These are phyloP conservation scores for Chiua virens DNA, from an alignment of 768 basidiomycete genomes.

Conservation along the genomic window DNA sequence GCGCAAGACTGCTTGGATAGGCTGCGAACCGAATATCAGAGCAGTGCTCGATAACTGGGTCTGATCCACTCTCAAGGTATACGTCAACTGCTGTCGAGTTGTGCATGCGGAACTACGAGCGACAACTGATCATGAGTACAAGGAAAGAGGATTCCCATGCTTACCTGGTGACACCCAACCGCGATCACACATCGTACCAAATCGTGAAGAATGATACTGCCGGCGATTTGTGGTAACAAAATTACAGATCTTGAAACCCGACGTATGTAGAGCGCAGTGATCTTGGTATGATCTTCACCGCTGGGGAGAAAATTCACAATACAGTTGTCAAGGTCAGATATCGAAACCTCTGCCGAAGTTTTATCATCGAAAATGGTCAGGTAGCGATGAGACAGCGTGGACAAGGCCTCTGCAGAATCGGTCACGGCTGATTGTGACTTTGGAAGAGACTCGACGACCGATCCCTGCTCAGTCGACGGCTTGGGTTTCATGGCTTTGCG, in stretches of 20 bases:
- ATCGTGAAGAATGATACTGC: constrained; percentile 74
- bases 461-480: constrained; percentile 1
- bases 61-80: constrained; percentile 64
- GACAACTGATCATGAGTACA: background rate
- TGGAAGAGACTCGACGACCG: constrained; percentile 1
- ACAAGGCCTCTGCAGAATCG: constrained; percentile 41
- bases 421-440: constrained; percentile 2
- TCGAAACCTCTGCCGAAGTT: constrained; percentile 48
- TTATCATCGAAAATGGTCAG: constrained; percentile 39
- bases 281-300: background rate
- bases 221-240: constrained; percentile 61
- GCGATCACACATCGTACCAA: constrained; percentile 62
- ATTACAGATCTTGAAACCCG: constrained; percentile 61
- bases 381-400: constrained; percentile 45
- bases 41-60: constrained; percentile 82
- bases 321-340: constrained; percentile 67
- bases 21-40: constrained; percentile 56
- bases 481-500: constrained; percentile 36
- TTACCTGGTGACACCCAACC: constrained; percentile 80
- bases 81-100: constrained; percentile 62
- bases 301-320: constrained; percentile 63
- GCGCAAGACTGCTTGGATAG: constrained; percentile 49
- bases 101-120: constrained; percentile 82
- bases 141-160: background rate
- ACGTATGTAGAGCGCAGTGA: constrained; percentile 38